Evolutionary conservation across 441 rosid genomes (phyloP).

Genomic region (Flueggea neowawraea): DNA sequence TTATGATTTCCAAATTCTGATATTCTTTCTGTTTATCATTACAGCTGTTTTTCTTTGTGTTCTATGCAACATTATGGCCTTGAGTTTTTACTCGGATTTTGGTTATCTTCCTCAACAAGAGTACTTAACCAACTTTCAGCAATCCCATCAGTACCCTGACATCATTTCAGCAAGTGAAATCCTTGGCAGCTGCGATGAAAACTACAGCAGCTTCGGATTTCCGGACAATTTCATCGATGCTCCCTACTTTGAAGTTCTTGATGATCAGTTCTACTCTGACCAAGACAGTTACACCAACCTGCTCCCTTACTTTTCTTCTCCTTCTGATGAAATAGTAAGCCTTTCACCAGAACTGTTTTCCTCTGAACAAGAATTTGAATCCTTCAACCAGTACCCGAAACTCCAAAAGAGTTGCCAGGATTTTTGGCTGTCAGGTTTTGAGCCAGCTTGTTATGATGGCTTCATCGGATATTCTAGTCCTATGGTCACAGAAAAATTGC

Average conservation of each 20-base stretch:
- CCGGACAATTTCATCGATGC: conserved; percentile 17
- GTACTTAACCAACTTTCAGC: too few species aligned
- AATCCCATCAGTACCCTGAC: conserved; percentile 19
- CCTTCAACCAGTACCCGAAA: conserved; percentile 19
- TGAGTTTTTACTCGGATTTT: conserved; percentile 36
- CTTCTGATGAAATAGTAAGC: conserved; percentile 17
- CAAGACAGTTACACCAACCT: conserved; percentile 19
- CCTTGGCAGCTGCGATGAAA: not conserved
- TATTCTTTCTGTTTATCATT: not conserved
- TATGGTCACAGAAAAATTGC: conserved; percentile 3
- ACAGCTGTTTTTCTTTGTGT: not conserved
- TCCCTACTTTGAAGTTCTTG: conserved; percentile 8
- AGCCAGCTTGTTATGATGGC: conserved; percentile 12
- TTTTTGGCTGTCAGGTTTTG: conserved; percentile 2
- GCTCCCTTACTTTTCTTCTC: conserved; percentile 31
- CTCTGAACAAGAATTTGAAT: conserved; percentile 11
- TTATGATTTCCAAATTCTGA: not conserved
- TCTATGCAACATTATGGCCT: conserved; percentile 17
- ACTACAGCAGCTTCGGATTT: not conserved
- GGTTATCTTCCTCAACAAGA: conserved; percentile 5
- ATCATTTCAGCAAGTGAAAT: not conserved
- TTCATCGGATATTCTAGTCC: conserved; percentile 5
- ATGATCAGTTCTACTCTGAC: conserved; percentile 19
- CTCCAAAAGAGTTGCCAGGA: conserved; percentile 19
- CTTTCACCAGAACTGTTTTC: conserved; percentile 27